These are phyloP conservation scores for Solanum hybrid DNA, from an alignment of 305 asterid species.

Conservation along the genomic window DNA sequence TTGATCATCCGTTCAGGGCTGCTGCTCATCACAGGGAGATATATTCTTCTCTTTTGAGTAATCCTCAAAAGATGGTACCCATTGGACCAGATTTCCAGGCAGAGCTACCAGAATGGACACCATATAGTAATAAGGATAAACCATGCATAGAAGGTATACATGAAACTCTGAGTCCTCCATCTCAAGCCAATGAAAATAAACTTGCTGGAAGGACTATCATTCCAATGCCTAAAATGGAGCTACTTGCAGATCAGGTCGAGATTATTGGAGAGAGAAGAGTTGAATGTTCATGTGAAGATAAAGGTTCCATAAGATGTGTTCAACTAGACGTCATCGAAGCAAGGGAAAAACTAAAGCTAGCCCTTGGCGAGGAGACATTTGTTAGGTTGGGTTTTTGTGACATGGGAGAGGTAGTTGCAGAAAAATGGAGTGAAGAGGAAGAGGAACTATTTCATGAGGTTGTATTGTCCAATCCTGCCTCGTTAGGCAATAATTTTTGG, in stretches of 20 bases:
- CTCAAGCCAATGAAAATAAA: constrained; percentile 18
- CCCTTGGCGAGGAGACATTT: constrained; percentile 37
- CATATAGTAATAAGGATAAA: background rate
- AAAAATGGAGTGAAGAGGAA: constrained; percentile 59
- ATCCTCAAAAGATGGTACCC: constrained; percentile 47
- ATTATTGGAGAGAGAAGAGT: constrained; percentile 41
- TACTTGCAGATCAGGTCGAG: constrained; percentile 17
- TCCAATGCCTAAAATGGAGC: constrained; percentile 36
- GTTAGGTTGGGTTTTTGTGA: constrained; percentile 49
- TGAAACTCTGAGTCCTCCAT: background rate
- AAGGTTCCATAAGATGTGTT: constrained; percentile 51
- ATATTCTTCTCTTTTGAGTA: constrained; percentile 26
- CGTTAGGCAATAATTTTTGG: constrained; percentile 59
- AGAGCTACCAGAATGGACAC: constrained; percentile 39
- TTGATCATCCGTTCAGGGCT: constrained; percentile 16
- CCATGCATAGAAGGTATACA: background rate
- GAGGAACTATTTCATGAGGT: constrained; percentile 56
- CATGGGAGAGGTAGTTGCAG: constrained; percentile 66
- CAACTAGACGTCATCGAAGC: constrained; percentile 55
- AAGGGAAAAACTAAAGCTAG: constrained; percentile 38
- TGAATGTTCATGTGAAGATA: constrained; percentile 40
- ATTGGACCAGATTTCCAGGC: constrained; percentile 65
- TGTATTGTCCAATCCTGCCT: constrained; percentile 42
- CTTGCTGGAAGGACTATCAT: constrained; percentile 41
- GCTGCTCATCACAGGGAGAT: constrained; percentile 19